phyloP scores from a whole-genome alignment of 805 yeast genomes.

The Wickerhamiella kurtzmanii region DNA sequence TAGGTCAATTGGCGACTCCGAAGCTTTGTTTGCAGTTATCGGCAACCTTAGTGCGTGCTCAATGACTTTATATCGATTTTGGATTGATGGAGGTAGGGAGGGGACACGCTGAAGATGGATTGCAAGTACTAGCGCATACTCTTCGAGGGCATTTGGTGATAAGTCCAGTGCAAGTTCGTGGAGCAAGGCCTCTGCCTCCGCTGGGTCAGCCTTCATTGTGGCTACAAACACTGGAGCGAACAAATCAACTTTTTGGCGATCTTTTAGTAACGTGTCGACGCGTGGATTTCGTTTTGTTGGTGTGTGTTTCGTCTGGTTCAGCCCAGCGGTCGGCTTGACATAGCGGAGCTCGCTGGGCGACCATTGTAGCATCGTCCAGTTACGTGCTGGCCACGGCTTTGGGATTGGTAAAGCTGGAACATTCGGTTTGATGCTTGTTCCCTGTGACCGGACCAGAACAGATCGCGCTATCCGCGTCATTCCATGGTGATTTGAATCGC shows the following conservation, averaged over 20 bases:
- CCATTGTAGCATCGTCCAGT: constrained; percentile 4
- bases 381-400: background rate
- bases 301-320: background rate
- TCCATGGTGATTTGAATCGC: background rate
- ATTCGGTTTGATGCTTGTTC: background rate
- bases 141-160: background rate
- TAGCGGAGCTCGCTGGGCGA: background rate
- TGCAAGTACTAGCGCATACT: constrained; percentile 1
- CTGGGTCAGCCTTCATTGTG: background rate
- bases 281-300: constrained; percentile 7
- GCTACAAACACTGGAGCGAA: background rate
- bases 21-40: background rate
- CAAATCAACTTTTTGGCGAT: background rate
- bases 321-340: background rate
- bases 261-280: constrained; percentile 4
- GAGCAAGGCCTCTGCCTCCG: background rate
- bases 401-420: background rate
- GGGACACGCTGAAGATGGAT: background rate
- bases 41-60: background rate
- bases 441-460: background rate
- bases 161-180: background rate
- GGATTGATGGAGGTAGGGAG: background rate
- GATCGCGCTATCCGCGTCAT: background rate
- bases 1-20: too few species aligned
- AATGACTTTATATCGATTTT: background rate